A percentile compares a stretch with the other conserved stretches of the same genome.
These are phyloP conservation scores for Daldinia bambusicola DNA, from an alignment of 495 filamentous ascomycete genomes.

Conservation along the genomic window DNA sequence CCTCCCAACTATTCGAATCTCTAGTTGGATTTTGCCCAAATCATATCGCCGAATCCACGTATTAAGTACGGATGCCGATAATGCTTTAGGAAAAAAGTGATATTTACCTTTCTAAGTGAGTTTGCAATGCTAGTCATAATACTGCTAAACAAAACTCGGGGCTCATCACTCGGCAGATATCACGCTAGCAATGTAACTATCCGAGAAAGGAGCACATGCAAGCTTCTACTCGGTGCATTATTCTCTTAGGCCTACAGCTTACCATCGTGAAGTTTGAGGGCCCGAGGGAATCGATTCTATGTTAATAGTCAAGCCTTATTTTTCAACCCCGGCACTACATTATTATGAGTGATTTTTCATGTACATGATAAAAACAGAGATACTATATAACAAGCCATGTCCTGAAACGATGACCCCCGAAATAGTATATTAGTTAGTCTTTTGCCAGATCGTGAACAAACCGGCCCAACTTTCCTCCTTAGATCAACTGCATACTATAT, in stretches of 20 bases:
- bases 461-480: neutral
- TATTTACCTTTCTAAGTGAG: neutral
- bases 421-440: neutral
- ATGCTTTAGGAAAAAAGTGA: neutral
- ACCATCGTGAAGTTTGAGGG: no score
- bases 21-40: neutral
- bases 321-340: no score
- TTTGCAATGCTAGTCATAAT: neutral
- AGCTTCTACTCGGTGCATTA: neutral
- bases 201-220: neutral
- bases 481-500: no score
- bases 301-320: neutral
- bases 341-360: neutral
- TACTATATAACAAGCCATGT: neutral
- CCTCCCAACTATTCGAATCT: neutral
- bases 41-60: no score
- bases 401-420: neutral
- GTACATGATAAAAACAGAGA: neutral
- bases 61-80: no score
- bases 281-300: neutral
- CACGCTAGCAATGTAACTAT: no score
- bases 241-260: neutral
- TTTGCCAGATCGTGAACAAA: neutral
- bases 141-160: neutral
- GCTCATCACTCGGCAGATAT: neutral